Percentiles rank a stretch among this genome's conserved stretches.
phyloP scores from a whole-genome alignment of 495 filamentous ascomycete genomes.

The Haplographium delicatum region DNA sequence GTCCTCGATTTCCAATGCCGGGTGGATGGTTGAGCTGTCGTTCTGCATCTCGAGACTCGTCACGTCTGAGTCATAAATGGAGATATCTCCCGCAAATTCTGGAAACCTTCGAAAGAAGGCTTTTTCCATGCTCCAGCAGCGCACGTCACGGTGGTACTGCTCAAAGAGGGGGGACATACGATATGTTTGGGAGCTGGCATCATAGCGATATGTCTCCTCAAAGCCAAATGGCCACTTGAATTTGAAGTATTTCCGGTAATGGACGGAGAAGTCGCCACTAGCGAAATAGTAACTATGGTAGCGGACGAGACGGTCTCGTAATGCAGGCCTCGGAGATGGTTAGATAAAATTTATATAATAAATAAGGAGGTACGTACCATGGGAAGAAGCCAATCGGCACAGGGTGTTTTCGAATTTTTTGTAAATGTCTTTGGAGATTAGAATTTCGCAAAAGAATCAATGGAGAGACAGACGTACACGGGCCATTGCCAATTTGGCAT shows the following conservation, averaged over 20 bases:
- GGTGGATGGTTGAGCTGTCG: not conserved
- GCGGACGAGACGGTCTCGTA: slow-evolving; percentile 5
- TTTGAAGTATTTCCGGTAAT: slow-evolving; percentile 5
- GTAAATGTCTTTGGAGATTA: not conserved
- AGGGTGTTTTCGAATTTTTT: not conserved
- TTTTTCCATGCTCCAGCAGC: slow-evolving; percentile 4
- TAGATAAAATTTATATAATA: not conserved
- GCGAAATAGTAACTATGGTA: slow-evolving; percentile 7
- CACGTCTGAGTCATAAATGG: not conserved
- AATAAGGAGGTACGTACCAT: not conserved
- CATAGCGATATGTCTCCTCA: slow-evolving; percentile 4
- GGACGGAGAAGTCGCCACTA: not conserved
- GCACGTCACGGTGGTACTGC: slow-evolving; percentile 2
- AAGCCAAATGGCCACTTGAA: slow-evolving; percentile 7
- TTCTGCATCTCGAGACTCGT: too few relatives aligned
- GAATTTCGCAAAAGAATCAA: not conserved
- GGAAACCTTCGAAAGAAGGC: slow-evolving; percentile 8
- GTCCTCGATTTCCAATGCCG: not conserved
- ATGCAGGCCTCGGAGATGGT: not conserved
- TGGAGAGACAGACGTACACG: not conserved
- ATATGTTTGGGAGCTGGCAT: not conserved
- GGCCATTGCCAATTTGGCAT: slow-evolving; percentile 11
- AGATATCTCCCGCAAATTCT: slow-evolving; percentile 1
- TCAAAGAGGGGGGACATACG: slow-evolving; percentile 2
- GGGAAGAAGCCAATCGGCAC: slow-evolving; percentile 12